A percentile compares a stretch with the other conserved stretches of the same genome.
Conservation (phyloP, 2,329 filamentous ascomycete genomes). For the Penicillium expansum region DNA sequence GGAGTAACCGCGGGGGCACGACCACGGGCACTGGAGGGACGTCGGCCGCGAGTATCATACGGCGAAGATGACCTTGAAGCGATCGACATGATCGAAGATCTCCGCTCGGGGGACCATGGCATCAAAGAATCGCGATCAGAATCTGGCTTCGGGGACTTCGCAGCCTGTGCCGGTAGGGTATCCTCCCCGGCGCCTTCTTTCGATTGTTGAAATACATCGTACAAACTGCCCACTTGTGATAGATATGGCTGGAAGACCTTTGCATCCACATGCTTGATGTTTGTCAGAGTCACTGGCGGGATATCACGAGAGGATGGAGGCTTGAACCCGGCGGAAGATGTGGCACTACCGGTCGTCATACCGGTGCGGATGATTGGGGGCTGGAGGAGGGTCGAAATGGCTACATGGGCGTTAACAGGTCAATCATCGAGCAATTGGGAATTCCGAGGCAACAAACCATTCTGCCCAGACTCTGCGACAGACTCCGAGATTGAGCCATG, state of each 20-base stretch:
- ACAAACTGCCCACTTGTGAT: conserved; percentile 77
- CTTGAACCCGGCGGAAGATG: conserved; percentile 68
- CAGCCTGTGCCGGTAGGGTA: conserved; percentile 46
- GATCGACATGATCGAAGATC: conserved; percentile 43
- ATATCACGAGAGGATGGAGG: conserved; percentile 86
- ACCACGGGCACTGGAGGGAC: conserved; percentile 54
- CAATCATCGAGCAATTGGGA: conserved; percentile 5
- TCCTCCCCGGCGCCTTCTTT: conserved; percentile 72
- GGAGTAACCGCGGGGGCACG: conserved; percentile 73
- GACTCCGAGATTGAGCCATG: conserved; percentile 66
- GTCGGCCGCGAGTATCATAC: conserved; percentile 48
- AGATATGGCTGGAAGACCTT: conserved; percentile 82
- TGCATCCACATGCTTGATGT: conserved; percentile 76
- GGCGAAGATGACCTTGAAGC: conserved; percentile 47
- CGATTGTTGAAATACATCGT: conserved; percentile 81
- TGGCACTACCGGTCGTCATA: conserved; percentile 72
- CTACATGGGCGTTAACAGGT: conserved; percentile 42
- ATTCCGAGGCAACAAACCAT: conserved; percentile 56
- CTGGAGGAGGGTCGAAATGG: conserved; percentile 91
- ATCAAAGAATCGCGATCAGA: conserved; percentile 48
- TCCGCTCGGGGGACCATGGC: conserved; percentile 44
- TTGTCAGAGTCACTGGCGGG: conserved; percentile 85
- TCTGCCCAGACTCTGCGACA: conserved; percentile 76
- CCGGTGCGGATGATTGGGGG: conserved; percentile 87
- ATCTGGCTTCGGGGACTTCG: conserved; percentile 47